These are phyloP conservation scores for Fagopyrum tataricum DNA, from an alignment of 148 eudicot species.

Conservation along the genomic window DNA sequence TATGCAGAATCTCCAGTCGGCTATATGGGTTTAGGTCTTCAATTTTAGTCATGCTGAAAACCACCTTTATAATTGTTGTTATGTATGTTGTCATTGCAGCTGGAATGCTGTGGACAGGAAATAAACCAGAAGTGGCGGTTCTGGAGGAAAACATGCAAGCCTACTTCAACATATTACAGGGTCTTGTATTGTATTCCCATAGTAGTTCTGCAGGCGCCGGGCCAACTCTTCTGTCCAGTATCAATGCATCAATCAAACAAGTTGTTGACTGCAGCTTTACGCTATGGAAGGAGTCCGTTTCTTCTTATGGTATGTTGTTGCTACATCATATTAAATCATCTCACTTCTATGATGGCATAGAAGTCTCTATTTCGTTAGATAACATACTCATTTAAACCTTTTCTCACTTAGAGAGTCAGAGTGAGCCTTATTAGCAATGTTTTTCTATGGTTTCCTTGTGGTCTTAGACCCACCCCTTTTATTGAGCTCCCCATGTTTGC, in stretches of 20 bases:
- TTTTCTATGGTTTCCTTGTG: not conserved
- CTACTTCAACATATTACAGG: slow-evolving; percentile 77
- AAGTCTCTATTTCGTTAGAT: not conserved
- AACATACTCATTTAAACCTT: not conserved
- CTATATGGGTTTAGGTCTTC: not conserved
- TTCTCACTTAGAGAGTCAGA: not conserved
- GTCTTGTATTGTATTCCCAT: slow-evolving; percentile 68
- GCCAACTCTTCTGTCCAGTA: slow-evolving; percentile 65
- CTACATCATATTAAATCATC: no score
- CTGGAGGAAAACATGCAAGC: slow-evolving; percentile 84
- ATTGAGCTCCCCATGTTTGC: not conserved
- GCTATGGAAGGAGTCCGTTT: slow-evolving; percentile 63
- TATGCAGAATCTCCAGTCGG: no score
- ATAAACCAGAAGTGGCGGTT: slow-evolving; percentile 44
- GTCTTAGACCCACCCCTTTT: not conserved
- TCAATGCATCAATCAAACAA: slow-evolving; percentile 60
- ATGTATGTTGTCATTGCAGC: slow-evolving; percentile 34
- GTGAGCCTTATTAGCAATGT: not conserved
- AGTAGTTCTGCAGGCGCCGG: slow-evolving; percentile 81
- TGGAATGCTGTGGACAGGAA: slow-evolving; percentile 85
- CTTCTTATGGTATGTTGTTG: slow-evolving; percentile 55
- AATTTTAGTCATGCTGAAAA: not conserved
- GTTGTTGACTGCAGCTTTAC: slow-evolving; percentile 81
- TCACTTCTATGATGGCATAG: no score
- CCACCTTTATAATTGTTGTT: not conserved